A percentile compares a stretch with the other conserved stretches of the same genome.
phyloP scores from a whole-genome alignment of 441 rosid genomes.

The Raphanus hybrid region DNA sequence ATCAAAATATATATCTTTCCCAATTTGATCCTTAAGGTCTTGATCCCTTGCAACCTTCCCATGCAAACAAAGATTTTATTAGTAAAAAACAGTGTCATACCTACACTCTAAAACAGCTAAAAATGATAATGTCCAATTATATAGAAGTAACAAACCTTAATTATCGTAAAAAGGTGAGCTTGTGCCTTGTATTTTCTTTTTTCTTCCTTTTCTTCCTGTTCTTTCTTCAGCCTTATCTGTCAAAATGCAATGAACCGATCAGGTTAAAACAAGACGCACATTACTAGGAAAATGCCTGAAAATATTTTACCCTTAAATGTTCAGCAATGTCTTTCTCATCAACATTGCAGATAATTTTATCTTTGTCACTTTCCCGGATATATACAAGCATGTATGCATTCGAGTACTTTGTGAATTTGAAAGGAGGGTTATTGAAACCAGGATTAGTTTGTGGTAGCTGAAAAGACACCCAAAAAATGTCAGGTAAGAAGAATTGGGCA shows the following conservation, averaged over 20 bases:
- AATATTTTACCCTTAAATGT: slow-evolving; percentile 64
- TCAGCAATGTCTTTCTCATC: slow-evolving; percentile 80
- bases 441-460: slow-evolving; percentile 74
- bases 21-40: slow-evolving; percentile 61
- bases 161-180: slow-evolving; percentile 67
- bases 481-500: slow-evolving; percentile 7
- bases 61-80: slow-evolving; percentile 24
- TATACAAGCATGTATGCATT: slow-evolving; percentile 86
- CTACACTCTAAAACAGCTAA: too few species aligned
- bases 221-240: slow-evolving; percentile 68
- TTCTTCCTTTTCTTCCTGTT: slow-evolving; percentile 74
- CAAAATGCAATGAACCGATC: slow-evolving; percentile 23
- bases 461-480: slow-evolving; percentile 16
- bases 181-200: slow-evolving; percentile 71
- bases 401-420: slow-evolving; percentile 72
- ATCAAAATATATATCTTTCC: slow-evolving; percentile 74
- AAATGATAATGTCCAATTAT: too few species aligned
- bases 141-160: slow-evolving; percentile 53
- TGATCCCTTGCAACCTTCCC: slow-evolving; percentile 62
- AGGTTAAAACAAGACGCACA: slow-evolving; percentile 32
- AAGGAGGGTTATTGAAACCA: slow-evolving; percentile 70
- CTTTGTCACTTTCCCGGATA: slow-evolving; percentile 78
- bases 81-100: neutral
- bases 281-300: slow-evolving; percentile 17
- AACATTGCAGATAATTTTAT: slow-evolving; percentile 70